Evolutionary conservation across 2,329 filamentous ascomycete species (phyloP), one percentile per base, ranked within the genome.

Genomic region (Diaporthe humulicola): DNA sequence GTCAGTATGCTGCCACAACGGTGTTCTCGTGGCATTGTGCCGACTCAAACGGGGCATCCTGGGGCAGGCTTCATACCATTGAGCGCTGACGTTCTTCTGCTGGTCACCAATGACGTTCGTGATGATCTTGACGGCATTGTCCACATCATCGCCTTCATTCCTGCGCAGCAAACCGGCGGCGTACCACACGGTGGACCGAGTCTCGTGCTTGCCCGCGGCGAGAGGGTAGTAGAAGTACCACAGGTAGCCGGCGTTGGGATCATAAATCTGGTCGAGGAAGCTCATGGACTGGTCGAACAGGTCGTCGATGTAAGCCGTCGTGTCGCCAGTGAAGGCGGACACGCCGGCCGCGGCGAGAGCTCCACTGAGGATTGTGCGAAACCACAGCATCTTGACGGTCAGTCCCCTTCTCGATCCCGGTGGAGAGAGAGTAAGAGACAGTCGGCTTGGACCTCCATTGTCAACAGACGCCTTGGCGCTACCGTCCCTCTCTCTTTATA

Each of bases 151-250:
- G 22, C 83, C 85, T 19, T 86, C 75, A 77, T 92, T 90, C 2
- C 90, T 84, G 19, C 89, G 88, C 30, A 92, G 80, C 4, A 92
- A 83, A 0, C 90, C 90, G 6, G 89, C 83, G 0, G 89, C 89
- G 79, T 92, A 92, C 90, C 90, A 92, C 0, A 85, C 85, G 0
- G 89, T 90, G 57, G 86, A 87, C 71, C 90, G 85, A 0, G 89
- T 92, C 58, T 91, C 89, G 75, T 92, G 89, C 71, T 91, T 89
- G 3, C 86, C 84, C 9, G 90, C 82, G 0, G 89, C 87, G 12
- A 84, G 79, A 3, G 81, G 75, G 15, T 84, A 82, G 73, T 85
- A 82, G 52, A 88, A 85, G 58, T 87, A 85, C 79, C 89, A 90
- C 22, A 91, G 80, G 74, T 91, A 91, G 0, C 87, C 87, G 8